Evolutionary conservation across 768 basidiomycete species (phyloP).

Genomic region (Kwoniella bestiolae): DNA sequence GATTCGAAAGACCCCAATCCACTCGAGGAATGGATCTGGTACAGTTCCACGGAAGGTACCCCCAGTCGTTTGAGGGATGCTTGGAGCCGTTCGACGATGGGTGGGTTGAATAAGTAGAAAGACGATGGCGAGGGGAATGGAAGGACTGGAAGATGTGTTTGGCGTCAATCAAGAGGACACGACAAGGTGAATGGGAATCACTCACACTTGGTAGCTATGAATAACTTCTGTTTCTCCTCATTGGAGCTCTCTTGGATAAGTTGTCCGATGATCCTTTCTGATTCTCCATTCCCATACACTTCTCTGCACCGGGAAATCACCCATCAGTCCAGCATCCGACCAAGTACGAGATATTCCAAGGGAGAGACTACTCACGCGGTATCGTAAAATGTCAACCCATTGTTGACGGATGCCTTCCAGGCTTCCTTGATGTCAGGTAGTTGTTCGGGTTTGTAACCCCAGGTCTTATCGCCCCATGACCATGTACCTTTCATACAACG

Average conservation of each 20-base stretch:
- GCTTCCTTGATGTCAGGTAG: constrained; percentile 43
- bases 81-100: constrained; percentile 48
- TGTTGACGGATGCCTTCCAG: constrained; percentile 44
- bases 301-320: constrained; percentile 28
- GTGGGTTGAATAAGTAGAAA: constrained; percentile 42
- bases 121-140: constrained; percentile 8
- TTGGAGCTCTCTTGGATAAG: constrained; percentile 48
- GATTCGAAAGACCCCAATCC: constrained; percentile 45
- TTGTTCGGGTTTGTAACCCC: constrained; percentile 41
- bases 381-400: constrained; percentile 54
- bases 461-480: constrained; percentile 45
- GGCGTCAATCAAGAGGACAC: constrained; percentile 42
- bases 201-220: constrained; percentile 56
- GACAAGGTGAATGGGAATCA: background rate
- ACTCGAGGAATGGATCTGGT: constrained; percentile 47
- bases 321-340: background rate
- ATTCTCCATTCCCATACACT: constrained; percentile 51
- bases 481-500: constrained; percentile 48
- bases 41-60: constrained; percentile 8
- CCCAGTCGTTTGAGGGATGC: constrained; percentile 46
- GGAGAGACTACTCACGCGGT: constrained; percentile 40
- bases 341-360: no score
- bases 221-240: constrained; percentile 44
- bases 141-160: constrained; percentile 5
- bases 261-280: constrained; percentile 50